Evolutionary conservation across 140 eudicot genomes (phyloP).

Genomic region (Stevia rebaudiana): DNA sequence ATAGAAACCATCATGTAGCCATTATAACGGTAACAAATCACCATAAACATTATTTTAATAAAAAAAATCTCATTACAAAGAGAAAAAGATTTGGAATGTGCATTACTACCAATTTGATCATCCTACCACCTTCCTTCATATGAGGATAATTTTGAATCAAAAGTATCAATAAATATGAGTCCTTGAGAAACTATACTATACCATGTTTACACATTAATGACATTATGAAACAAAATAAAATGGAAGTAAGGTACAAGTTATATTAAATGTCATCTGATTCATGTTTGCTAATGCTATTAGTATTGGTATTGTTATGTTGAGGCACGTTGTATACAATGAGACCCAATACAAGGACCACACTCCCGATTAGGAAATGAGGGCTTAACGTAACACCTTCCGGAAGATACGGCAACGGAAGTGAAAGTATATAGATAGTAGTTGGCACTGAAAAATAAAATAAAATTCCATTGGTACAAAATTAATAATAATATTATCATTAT

Average conservation of each 20-base stretch:
- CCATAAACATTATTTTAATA: too few species aligned
- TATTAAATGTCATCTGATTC: background rate
- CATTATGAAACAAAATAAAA: too few species aligned
- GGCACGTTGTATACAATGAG: constrained; percentile 70
- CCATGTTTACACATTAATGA: background rate
- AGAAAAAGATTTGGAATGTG: too few species aligned
- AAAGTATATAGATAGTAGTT: constrained; percentile 60
- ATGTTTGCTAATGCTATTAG: background rate
- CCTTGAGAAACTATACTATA: background rate
- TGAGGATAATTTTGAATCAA: too few species aligned
- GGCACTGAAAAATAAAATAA: constrained; percentile 58
- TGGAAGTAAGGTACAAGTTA: too few species aligned
- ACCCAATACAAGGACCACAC: constrained; percentile 60
- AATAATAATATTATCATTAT: background rate
- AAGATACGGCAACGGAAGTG: constrained; percentile 78
- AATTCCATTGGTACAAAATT: background rate
- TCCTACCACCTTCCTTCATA: background rate
- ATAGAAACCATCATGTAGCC: too few species aligned
- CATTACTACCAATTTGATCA: background rate
- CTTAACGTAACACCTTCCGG: constrained; percentile 67
- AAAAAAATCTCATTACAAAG: too few species aligned
- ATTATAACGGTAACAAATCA: too few species aligned
- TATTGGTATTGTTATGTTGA: constrained; percentile 28
- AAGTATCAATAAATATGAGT: too few species aligned
- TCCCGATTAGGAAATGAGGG: constrained; percentile 58